Conservation (phyloP, 2,329 filamentous ascomycete species). For the Apiospora saccharicola region DNA sequence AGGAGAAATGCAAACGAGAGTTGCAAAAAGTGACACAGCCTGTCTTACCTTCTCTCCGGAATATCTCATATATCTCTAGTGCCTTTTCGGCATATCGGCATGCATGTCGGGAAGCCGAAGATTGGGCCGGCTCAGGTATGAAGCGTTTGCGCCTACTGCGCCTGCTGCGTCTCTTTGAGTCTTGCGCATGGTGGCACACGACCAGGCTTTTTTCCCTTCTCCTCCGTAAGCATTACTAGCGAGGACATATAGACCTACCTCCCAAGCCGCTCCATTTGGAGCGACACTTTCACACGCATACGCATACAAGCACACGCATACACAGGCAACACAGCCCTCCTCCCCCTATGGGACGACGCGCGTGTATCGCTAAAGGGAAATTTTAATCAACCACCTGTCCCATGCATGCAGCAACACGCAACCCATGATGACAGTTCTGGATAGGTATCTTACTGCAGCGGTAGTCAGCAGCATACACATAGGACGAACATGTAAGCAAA, state of each 20-base stretch:
- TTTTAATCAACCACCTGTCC: neutral
- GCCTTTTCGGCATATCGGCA: neutral
- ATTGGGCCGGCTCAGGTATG: neutral
- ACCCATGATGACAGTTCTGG: neutral
- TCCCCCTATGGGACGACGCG: neutral
- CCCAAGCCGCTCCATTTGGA: neutral
- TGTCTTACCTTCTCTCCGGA: neutral
- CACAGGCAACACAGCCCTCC: neutral
- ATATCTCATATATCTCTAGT: no score
- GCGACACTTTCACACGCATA: neutral
- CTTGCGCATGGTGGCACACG: neutral
- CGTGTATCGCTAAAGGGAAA: neutral
- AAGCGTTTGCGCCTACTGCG: constrained; percentile 3
- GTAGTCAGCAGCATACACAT: neutral
- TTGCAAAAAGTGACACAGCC: neutral
- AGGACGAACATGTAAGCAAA: neutral
- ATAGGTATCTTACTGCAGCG: neutral
- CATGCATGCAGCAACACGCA: neutral
- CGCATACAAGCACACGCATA: neutral
- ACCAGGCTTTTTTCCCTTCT: neutral
- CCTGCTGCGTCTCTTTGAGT: constrained; percentile 1
- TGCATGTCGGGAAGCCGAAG: constrained; percentile 2
- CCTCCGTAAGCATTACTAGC: neutral
- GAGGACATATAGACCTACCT: no score
- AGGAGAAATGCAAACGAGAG: neutral